Base-by-base conservation (phyloP, 2,329 filamentous ascomycete species). In the Hymenoscyphus fructigenus region DNA sequence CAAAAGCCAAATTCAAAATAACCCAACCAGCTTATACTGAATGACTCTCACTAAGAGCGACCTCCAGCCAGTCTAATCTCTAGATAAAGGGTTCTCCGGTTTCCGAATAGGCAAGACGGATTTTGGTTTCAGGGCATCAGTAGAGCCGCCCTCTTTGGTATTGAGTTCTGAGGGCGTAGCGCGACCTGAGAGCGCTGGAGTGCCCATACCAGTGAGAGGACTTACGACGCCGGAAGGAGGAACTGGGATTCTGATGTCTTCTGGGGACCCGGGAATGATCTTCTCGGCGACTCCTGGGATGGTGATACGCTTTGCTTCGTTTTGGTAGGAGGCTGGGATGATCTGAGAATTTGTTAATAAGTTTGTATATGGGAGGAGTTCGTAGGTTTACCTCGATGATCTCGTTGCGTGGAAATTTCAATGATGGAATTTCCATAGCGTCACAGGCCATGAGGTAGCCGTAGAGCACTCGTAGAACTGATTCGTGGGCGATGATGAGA, bases 381-480 rank as follows among this genome's bases (percentile, higher is more conserved):
- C 2, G 34, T 57, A 12, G 55, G 68, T 78, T 71, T 76, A 87
- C 87, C 82, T 99, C 95, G 71, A 99, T 97, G 75, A 99, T 98
- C 76, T 99, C 93, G 75, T 99, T 90, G 55, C 95, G 91, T 3
- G 95, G 95, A 74, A 99, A 99, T 70, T 92, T 91, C 67, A 99
- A 86, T 71, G 89, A 90, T 3, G 95, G 95, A 68, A 99, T 99
- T 74, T 96, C 93, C 77, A 90, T 91, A 9, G 96, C 93, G 76
- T 94, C 95, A 79, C 95, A 98, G 72, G 96, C 95, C 95, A 99
- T 99, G 47, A 99, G 83, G 78, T 99, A 99, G 28, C 93, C 93
- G 76, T 99, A 99, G 3, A 99, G 84, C 28, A 99, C 95, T 55
- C 95, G 91, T 57, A 99, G 84, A n/a, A 99, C 95, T 60, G 92